Percentiles rank a stretch among this genome's conserved stretches.
phyloP scores from a whole-genome alignment of 1,284 basidiomycete species.

The Fistulinella staudtii region DNA sequence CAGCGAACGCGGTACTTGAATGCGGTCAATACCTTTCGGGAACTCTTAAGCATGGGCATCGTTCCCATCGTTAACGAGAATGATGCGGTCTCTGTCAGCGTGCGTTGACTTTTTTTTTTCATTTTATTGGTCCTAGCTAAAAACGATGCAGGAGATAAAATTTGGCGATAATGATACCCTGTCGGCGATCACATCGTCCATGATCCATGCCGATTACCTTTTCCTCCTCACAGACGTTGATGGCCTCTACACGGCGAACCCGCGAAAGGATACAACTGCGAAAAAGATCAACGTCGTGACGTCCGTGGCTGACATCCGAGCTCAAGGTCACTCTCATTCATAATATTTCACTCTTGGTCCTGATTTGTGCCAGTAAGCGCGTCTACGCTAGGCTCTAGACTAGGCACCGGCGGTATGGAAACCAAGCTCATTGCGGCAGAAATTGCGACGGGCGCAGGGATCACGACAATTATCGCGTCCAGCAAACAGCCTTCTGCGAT shows the following conservation, averaged over 20 bases:
- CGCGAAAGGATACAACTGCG: constrained; percentile 83
- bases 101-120: constrained; percentile 41
- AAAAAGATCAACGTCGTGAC: constrained; percentile 78
- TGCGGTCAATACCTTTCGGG: constrained; percentile 89
- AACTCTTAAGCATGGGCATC: constrained; percentile 85
- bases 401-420: constrained; percentile 99
- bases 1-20: constrained; percentile 92
- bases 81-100: constrained; percentile 92
- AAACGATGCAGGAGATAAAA: constrained; percentile 82
- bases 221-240: constrained; percentile 98
- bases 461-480: constrained; percentile 89
- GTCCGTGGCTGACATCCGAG: constrained; percentile 79
- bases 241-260: constrained; percentile 94
- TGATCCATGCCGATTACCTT: constrained; percentile 96
- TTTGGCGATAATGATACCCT: constrained; percentile 99
- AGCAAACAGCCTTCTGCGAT: constrained; percentile 80
- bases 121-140: constrained; percentile 3
- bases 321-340: constrained; percentile 57
- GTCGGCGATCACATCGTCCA: constrained; percentile 93
- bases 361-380: constrained; percentile 68
- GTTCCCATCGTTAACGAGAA: constrained; percentile 97
- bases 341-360: not conserved
- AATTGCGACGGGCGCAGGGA: constrained; percentile 93
- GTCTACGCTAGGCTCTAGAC: constrained; percentile 83
- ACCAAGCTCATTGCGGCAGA: constrained; percentile 99